phyloP scores from a whole-genome alignment of 805 yeast species.

The Ogataea saltuana region DNA sequence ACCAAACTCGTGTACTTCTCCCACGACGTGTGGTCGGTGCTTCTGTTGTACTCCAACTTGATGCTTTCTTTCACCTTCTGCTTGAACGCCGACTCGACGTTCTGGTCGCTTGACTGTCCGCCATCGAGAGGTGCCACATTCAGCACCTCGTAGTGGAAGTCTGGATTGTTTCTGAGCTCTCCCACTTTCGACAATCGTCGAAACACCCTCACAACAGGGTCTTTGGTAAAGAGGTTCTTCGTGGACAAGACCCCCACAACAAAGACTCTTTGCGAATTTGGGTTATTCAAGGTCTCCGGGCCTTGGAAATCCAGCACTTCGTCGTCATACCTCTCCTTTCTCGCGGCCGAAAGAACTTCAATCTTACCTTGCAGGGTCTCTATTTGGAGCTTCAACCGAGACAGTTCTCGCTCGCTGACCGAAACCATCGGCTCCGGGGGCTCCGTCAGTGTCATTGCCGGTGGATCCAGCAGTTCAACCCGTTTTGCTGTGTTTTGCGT shows the following conservation, averaged over 20 bases:
- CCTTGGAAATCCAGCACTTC: constrained; percentile 6
- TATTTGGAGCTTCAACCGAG: not conserved
- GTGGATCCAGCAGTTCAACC: too few species aligned
- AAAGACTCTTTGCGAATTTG: not conserved
- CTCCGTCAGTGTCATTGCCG: too few species aligned
- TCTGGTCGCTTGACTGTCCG: constrained; percentile 1
- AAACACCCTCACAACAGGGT: constrained; percentile 16
- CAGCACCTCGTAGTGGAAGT: constrained; percentile 14
- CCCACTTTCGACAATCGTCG: constrained; percentile 4
- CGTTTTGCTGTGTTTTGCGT: too few species aligned
- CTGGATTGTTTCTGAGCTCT: constrained; percentile 5
- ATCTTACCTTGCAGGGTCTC: constrained; percentile 1
- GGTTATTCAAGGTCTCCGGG: not conserved
- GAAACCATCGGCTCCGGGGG: not conserved
- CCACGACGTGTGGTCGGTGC: not conserved
- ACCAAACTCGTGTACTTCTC: not conserved
- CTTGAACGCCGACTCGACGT: constrained; percentile 16
- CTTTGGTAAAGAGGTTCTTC: constrained; percentile 11
- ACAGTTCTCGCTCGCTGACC: constrained; percentile 8
- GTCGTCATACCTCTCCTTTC: not conserved
- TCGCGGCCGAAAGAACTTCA: not conserved
- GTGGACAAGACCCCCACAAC: constrained; percentile 16
- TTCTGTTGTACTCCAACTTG: constrained; percentile 4
- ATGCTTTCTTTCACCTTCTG: constrained; percentile 15
- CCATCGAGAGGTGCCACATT: constrained; percentile 18